Conservation (phyloP, 495 filamentous ascomycete genomes). For the Lasiosphaeriaceae sp. region DNA sequence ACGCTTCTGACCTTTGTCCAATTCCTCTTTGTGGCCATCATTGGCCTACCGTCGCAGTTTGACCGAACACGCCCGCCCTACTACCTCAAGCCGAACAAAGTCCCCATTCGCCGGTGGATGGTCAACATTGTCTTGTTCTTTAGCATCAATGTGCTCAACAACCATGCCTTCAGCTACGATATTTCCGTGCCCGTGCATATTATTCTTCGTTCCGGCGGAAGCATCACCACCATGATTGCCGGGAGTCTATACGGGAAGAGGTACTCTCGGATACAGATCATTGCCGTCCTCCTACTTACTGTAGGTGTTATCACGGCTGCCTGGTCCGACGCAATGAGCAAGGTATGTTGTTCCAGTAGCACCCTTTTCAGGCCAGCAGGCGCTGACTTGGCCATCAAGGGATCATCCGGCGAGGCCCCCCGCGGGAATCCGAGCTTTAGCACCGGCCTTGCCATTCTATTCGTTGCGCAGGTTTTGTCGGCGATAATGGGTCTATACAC, state of each 20-base stretch:
- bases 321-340: slow-evolving; percentile 79
- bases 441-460: slow-evolving; percentile 78
- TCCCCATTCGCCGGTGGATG: slow-evolving; percentile 81
- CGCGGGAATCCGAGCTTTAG: slow-evolving; percentile 46
- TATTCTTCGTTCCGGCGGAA: slow-evolving; percentile 90
- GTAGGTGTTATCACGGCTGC: slow-evolving; percentile 81
- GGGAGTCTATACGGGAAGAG: slow-evolving; percentile 79
- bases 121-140: slow-evolving; percentile 90
- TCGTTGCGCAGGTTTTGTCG: slow-evolving; percentile 83
- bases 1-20: slow-evolving; percentile 92
- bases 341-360: slow-evolving; percentile 48
- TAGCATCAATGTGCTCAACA: slow-evolving; percentile 89
- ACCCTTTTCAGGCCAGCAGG: neutral
- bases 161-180: slow-evolving; percentile 94
- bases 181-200: slow-evolving; percentile 98
- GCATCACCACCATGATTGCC: slow-evolving; percentile 86
- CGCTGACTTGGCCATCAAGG: slow-evolving; percentile 14
- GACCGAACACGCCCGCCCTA: slow-evolving; percentile 55
- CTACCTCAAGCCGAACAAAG: slow-evolving; percentile 70
- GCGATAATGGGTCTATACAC: slow-evolving; percentile 95
- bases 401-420: slow-evolving; percentile 23
- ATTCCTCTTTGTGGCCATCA: slow-evolving; percentile 78
- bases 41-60: slow-evolving; percentile 70
- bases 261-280: slow-evolving; percentile 75
- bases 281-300: slow-evolving; percentile 77